A percentile compares a stretch with the other conserved stretches of the same genome.
These are phyloP conservation scores for Marasmius tenuissimus DNA, from an alignment of 1,284 basidiomycete species.

Conservation along the genomic window DNA sequence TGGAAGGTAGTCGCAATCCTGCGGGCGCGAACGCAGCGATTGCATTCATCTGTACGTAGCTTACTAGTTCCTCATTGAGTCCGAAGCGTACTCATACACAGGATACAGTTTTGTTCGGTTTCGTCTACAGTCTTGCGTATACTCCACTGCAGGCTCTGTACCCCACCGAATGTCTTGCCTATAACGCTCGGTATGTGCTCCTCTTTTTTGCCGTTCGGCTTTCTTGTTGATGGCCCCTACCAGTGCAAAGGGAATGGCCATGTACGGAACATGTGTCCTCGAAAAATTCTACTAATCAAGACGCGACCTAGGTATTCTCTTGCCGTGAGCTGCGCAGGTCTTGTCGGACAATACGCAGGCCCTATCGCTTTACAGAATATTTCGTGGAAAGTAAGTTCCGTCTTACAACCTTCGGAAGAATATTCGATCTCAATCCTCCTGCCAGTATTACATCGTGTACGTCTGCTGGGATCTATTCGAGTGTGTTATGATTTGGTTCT, in stretches of 20 bases:
- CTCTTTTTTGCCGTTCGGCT: background rate
- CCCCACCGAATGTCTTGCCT: conserved; percentile 55
- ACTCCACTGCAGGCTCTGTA: conserved; percentile 57
- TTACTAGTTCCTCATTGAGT: conserved; percentile 21
- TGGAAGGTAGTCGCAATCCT: conserved; percentile 34
- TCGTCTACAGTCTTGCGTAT: conserved; percentile 48
- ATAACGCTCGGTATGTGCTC: conserved; percentile 43
- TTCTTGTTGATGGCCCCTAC: background rate
- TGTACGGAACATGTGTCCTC: conserved; percentile 24
- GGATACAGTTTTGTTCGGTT: conserved; percentile 47
- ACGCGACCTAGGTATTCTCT: conserved; percentile 34
- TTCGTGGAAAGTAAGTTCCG: conserved; percentile 34
- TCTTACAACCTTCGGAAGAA: background rate
- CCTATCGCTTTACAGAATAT: conserved; percentile 51
- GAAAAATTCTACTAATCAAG: background rate
- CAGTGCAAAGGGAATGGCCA: conserved; percentile 57
- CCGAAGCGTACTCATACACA: conserved; percentile 21
- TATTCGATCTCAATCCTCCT: background rate
- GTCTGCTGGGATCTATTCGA: conserved; percentile 40
- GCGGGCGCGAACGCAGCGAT: conserved; percentile 41
- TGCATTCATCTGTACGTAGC: conserved; percentile 40
- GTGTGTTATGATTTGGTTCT: conserved; percentile 34
- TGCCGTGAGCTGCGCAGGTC: conserved; percentile 46
- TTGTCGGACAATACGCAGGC: conserved; percentile 51
- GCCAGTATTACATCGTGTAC: conserved; percentile 38